Base-by-base conservation (phyloP, 306 rosid genomes). In the Luffa aegyptiaca region DNA sequence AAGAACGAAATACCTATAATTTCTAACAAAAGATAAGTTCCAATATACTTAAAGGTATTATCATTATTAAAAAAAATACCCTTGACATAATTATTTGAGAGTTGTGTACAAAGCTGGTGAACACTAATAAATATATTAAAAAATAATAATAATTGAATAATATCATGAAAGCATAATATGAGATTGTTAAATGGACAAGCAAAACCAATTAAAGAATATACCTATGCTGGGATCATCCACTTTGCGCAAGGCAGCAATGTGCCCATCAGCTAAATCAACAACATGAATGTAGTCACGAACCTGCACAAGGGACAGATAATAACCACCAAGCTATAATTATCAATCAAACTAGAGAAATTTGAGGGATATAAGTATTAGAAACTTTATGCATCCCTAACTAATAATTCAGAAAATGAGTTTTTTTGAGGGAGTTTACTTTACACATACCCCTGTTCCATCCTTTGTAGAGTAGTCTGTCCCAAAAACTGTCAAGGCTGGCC, bases 231-330 rank as follows among this genome's bases (percentile, higher is more conserved):
- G 42, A 56, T 88, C 97, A 31, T 86, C 89, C 59, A 96, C 79
- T 87, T 96, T 96, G 76, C 46, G 83, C 88, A 96, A 80, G 56
- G 99, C 98, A 78, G 98, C 98, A 59, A 93, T 96, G 84, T 96
- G 99, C 46, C 98, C 99, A 81, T 93, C 93, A 57, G 99, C 99
- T 86, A 96, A 86, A 86, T 96, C 98, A 85, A 90, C 90, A 44
- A 96, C 98, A 76, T 96, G 99, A 86, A 96, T 89, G 84, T 89
- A 96, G 85, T 96, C 99, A 52, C 98, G 97, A 44, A 93, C 99
- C 99, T 96, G 91, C 64, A 74, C 35, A 84, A 74, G 46, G 65
- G 48, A 82, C 48, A 77, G 48, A 86, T 48, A 49, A 79, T 5
- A 63, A 81, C 33, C 42, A 79, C 78, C 52, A 71, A 73, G 13